These are phyloP conservation scores for Hypoxylon sp. DNA, from an alignment of 2,329 filamentous ascomycete species.

Conservation along the genomic window DNA sequence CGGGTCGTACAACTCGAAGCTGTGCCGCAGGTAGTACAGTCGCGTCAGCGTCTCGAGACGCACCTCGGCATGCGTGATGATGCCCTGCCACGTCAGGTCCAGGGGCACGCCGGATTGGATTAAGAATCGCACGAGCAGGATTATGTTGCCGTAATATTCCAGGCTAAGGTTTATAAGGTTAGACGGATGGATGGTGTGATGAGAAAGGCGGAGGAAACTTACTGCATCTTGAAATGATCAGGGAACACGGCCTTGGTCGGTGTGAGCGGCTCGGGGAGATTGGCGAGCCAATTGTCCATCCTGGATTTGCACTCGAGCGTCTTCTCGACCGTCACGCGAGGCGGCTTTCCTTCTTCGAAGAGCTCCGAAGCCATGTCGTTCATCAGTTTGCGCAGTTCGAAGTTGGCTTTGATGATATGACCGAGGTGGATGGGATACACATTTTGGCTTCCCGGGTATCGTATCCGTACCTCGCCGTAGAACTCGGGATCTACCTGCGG, in stretches of 20 bases:
- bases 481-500: constrained; percentile 41
- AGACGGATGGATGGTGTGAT: background rate
- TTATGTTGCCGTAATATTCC: constrained; percentile 30
- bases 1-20: constrained; percentile 44
- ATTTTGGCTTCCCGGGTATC: constrained; percentile 40
- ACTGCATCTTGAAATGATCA: constrained; percentile 45
- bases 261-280: constrained; percentile 42
- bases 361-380: constrained; percentile 39
- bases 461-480: constrained; percentile 47
- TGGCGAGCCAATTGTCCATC: constrained; percentile 32
- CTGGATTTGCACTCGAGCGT: constrained; percentile 38
- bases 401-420: constrained; percentile 41
- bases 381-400: constrained; percentile 42
- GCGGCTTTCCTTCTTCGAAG: constrained; percentile 29
- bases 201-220: constrained; percentile 1
- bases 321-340: constrained; percentile 29
- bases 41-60: constrained; percentile 47
- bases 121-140: constrained; percentile 33
- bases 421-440: constrained; percentile 41
- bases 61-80: constrained; percentile 40
- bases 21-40: constrained; percentile 49
- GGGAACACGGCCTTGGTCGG: constrained; percentile 43
- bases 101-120: constrained; percentile 4
- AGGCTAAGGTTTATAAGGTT: background rate
- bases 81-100: constrained; percentile 23